Evolutionary conservation across 257 asterid genomes (phyloP), one percentile per base, ranked within the genome.

Genomic region (Nicotiana tomentosiformis): DNA sequence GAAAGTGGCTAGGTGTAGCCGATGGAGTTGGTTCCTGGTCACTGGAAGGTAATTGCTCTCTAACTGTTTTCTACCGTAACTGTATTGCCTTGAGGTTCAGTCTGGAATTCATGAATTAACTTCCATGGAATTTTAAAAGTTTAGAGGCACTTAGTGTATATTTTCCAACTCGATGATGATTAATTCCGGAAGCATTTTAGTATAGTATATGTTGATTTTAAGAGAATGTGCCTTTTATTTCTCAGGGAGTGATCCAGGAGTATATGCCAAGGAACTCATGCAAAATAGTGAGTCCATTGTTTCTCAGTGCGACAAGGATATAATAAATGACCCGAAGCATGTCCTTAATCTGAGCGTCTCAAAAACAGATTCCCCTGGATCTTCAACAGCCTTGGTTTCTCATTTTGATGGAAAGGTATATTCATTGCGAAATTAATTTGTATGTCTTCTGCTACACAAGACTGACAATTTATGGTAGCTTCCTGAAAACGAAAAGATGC

Each of bases 1-100:
- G 86, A 81, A 89, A 90, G 82, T 96, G 99, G 99, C 60, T 94
- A 78, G 98, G 99, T 51, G 87, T 96, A 83, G 99, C 98, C 46
- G 98, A 96, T 85, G 99, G 98, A 82, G 93, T 91, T 84, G 87
- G 92, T 84, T 92, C 83, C 84, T 96, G 98, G 99, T 94, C 98
- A 69, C 84, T 92, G 30, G 90, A 93, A 84, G 99, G 99, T 93
- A 88, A 72, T 46, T 23, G 0, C 39, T 66, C 58, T 35, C 83
- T 82, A 29, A 43, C 60, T 26, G 17, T 80, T 37, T 84, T 30
- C 62, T 49, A 74, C 23, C 23, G 14, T 23, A 56, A 46, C 79
- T 74, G 80, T 74, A 15, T 26, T 14, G 35, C 43, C 43, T 49
- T 23, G 79, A 72, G 39, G 26, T 72, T 72, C 35, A 46, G 61